Conservation (phyloP, 495 filamentous ascomycete species). For the Neurospora discreta region DNA sequence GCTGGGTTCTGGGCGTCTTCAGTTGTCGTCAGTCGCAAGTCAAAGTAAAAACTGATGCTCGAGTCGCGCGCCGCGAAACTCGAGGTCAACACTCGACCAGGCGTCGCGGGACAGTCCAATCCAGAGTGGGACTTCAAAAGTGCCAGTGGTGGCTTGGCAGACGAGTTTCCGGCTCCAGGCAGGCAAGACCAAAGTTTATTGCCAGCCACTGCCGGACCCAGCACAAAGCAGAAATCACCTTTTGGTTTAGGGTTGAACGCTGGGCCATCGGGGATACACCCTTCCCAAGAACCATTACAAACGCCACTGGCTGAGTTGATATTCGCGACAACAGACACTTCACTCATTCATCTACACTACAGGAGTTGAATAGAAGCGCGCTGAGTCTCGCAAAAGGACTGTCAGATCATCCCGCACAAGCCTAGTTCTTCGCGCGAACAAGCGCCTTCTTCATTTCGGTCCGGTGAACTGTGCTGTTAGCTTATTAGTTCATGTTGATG, state of each 20-base stretch:
- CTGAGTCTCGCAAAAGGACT: no score
- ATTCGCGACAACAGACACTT: neutral
- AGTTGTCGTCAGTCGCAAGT: slow-evolving; percentile 1
- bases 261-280: neutral
- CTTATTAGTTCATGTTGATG: neutral
- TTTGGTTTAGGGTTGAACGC: neutral
- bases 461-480: neutral
- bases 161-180: neutral
- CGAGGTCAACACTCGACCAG: slow-evolving; percentile 10
- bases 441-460: neutral
- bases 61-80: slow-evolving; percentile 2
- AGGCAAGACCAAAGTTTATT: neutral
- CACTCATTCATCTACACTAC: neutral
- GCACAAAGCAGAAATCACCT: neutral
- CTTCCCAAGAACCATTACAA: neutral
- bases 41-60: slow-evolving; percentile 2
- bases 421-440: neutral
- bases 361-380: no score
- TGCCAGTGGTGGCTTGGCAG: neutral
- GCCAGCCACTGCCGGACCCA: neutral
- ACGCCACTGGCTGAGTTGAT: neutral
- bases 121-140: neutral
- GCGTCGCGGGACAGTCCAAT: neutral
- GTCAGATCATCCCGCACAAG: no score
- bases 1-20: neutral